Conservation (phyloP, 805 yeast genomes). For the Lipomyces kockii region DNA sequence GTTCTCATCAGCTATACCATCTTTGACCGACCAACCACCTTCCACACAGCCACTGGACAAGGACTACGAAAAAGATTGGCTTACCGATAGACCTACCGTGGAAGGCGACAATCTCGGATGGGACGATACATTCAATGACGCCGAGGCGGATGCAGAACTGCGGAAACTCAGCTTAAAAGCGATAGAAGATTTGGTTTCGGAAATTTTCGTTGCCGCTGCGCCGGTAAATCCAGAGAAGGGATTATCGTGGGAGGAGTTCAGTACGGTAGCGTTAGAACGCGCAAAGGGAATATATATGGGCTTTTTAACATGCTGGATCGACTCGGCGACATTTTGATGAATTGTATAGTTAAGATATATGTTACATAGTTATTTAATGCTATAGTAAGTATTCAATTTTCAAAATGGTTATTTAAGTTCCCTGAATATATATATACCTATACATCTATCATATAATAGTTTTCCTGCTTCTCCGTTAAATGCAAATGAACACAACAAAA, state of each 20-base stretch:
- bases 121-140: conserved; percentile 10
- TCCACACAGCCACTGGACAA: conserved; percentile 9
- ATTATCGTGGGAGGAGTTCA: conserved; percentile 29
- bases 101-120: conserved; percentile 1
- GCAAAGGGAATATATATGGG: conserved; percentile 25
- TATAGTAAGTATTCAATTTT: neutral
- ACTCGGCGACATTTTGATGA: conserved; percentile 22
- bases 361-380: neutral
- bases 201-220: conserved; percentile 30
- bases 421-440: neutral
- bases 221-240: conserved; percentile 21
- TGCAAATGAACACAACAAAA: neutral
- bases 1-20: conserved; percentile 22
- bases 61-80: conserved; percentile 18
- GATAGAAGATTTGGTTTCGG: conserved; percentile 26
- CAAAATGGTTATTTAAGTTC: neutral
- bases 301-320: conserved; percentile 30
- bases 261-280: conserved; percentile 16
- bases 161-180: conserved; percentile 25
- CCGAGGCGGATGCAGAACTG: conserved; percentile 34
- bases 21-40: conserved; percentile 13
- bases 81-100: neutral
- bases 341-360: neutral
- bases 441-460: neutral
- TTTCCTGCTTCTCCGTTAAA: neutral